A percentile compares a stretch with the other conserved stretches of the same genome.
Conservation (phyloP, 331 rosid genomes). For the Quercus lobata region DNA sequence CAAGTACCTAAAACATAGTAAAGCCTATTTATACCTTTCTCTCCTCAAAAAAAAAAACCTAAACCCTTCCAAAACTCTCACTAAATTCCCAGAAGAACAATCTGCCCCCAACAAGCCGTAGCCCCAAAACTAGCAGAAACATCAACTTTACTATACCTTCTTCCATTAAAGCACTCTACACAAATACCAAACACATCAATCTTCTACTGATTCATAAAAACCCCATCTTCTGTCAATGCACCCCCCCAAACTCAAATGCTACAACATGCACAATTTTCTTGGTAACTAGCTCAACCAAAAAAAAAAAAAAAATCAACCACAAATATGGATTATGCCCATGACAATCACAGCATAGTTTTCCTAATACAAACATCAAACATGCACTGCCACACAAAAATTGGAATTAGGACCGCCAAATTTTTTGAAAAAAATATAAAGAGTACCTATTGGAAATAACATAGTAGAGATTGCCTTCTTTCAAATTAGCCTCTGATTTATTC, state of each 20-base stretch:
- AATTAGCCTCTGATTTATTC: conserved; percentile 64
- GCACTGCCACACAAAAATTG: not conserved
- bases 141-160: not conserved
- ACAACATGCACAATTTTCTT: not conserved
- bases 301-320: not conserved
- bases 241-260: not conserved
- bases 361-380: not conserved
- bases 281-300: not conserved
- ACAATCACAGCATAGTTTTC: not conserved
- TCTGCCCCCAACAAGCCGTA: not conserved
- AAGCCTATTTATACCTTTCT: not conserved
- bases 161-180: not conserved
- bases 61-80: not conserved
- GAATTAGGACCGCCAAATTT: not conserved
- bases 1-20: too few relatives aligned
- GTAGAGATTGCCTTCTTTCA: conserved; percentile 75
- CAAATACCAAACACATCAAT: not conserved
- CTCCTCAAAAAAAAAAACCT: not conserved
- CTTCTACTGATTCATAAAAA: not conserved
- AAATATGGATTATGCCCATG: not conserved
- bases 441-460: conserved; percentile 79
- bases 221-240: not conserved
- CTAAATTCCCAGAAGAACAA: not conserved
- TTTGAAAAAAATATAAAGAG: not conserved
- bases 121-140: not conserved